These are phyloP conservation scores for Lactifluus echinatus DNA, from an alignment of 768 basidiomycete species.

Conservation along the genomic window DNA sequence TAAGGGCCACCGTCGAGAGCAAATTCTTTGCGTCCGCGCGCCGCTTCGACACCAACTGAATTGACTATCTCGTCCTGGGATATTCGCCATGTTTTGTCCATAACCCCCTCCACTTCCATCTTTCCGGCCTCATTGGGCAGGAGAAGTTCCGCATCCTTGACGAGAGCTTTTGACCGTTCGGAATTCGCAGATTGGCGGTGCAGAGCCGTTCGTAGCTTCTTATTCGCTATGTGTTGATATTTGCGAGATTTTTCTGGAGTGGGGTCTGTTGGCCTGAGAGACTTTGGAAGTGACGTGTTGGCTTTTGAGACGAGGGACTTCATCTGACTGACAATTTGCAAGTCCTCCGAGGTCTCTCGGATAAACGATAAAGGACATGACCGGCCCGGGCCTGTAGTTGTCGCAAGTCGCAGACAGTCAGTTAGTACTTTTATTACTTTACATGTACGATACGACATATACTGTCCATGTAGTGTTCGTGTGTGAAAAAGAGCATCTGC, in stretches of 20 bases:
- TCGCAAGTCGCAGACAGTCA: no score
- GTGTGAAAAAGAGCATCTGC: not conserved
- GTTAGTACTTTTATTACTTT: no score
- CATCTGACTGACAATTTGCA: not conserved
- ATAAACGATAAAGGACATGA: no score
- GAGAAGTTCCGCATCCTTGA: conserved; percentile 68
- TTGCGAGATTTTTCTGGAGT: conserved; percentile 39
- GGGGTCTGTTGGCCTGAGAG: conserved; percentile 46
- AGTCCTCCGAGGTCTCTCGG: not conserved
- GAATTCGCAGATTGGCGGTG: conserved; percentile 50
- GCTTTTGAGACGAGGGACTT: conserved; percentile 9
- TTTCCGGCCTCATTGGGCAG: conserved; percentile 59
- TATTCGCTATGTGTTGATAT: conserved; percentile 59
- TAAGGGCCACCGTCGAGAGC: conserved; percentile 83
- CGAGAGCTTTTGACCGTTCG: conserved; percentile 50
- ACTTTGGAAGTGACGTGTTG: conserved; percentile 56
- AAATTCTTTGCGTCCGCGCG: conserved; percentile 66
- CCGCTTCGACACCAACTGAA: conserved; percentile 65
- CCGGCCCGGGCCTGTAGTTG: no score
- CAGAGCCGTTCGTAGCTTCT: conserved; percentile 66
- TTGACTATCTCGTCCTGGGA: conserved; percentile 68
- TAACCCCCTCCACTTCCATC: conserved; percentile 65
- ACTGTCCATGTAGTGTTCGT: no score
- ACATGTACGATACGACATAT: no score
- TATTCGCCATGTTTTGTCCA: conserved; percentile 89